A percentile compares a stretch with the other conserved stretches of the same genome.
Evolutionary conservation across 1,284 basidiomycete genomes (phyloP).

Genomic region (Rhodofomes roseus): DNA sequence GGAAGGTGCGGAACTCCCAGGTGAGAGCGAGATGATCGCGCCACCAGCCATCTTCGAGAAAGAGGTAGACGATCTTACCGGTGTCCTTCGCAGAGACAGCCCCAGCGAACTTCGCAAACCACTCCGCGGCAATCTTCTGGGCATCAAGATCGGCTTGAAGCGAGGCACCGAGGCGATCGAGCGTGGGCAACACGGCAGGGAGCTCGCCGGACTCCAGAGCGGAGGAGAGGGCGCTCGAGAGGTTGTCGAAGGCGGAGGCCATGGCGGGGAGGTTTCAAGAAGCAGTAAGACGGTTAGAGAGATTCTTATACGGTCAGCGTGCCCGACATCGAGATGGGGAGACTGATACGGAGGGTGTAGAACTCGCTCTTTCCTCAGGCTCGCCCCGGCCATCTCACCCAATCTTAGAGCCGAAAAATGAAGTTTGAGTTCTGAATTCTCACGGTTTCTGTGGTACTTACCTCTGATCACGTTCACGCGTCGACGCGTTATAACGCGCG

Average conservation of each 20-base stretch:
- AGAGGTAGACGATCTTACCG: slow-evolving; percentile 33
- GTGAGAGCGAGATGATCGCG: slow-evolving; percentile 60
- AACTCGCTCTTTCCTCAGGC: not conserved
- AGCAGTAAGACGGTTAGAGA: not conserved
- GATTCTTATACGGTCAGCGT: not conserved
- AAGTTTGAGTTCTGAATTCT: no score
- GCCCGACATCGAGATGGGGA: not conserved
- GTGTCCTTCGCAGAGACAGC: slow-evolving; percentile 33
- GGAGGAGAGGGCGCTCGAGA: not conserved
- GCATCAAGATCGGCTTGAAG: slow-evolving; percentile 34
- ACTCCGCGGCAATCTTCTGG: slow-evolving; percentile 35
- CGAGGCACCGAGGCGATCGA: slow-evolving; percentile 37
- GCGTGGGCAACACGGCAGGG: slow-evolving; percentile 39
- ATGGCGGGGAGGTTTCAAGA: not conserved
- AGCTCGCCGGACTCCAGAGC: not conserved
- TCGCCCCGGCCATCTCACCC: not conserved
- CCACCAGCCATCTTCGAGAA: slow-evolving; percentile 49
- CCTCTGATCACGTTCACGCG: no score
- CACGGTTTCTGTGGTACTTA: no score
- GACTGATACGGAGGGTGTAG: not conserved
- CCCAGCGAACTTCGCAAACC: slow-evolving; percentile 42
- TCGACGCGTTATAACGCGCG: no score
- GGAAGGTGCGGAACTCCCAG: slow-evolving; percentile 65
- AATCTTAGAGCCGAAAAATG: not conserved
- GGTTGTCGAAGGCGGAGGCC: not conserved